A percentile compares a stretch with the other conserved stretches of the same genome.
These are phyloP conservation scores for Zasmidium cellare DNA, from an alignment of 2,329 filamentous ascomycete species.

Conservation along the genomic window DNA sequence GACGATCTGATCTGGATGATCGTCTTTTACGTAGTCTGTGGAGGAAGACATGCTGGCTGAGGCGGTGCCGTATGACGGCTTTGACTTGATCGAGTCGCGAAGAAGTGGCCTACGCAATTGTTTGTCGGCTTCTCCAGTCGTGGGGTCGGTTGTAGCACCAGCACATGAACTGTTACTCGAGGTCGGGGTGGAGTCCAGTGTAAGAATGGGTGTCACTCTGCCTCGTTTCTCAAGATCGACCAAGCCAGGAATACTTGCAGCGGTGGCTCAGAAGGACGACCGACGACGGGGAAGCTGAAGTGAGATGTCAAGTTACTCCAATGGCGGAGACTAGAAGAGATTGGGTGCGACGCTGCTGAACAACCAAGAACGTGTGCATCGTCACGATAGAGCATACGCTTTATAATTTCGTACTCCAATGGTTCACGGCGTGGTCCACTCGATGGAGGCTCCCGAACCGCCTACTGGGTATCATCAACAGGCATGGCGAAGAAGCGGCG, in stretches of 20 bases:
- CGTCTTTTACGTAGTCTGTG: slow-evolving; percentile 37
- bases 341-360: too few species aligned
- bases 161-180: slow-evolving; percentile 16
- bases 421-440: slow-evolving; percentile 2
- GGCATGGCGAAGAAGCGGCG: neutral
- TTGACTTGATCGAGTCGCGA: neutral
- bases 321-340: neutral
- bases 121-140: slow-evolving; percentile 26
- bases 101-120: neutral
- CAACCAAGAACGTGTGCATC: too few species aligned
- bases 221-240: neutral
- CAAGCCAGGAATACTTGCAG: neutral
- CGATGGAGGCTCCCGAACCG: neutral
- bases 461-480: neutral
- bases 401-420: neutral
- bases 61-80: neutral
- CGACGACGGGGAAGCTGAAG: neutral
- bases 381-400: neutral
- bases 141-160: slow-evolving; percentile 24
- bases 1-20: slow-evolving; percentile 47
- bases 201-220: too few species aligned
- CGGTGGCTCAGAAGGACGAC: neutral
- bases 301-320: neutral
- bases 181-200: too few species aligned
- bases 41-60: slow-evolving; percentile 22